Base-by-base conservation (phyloP, 179 eudicot genomes). In the Heliamphora pulchella region DNA sequence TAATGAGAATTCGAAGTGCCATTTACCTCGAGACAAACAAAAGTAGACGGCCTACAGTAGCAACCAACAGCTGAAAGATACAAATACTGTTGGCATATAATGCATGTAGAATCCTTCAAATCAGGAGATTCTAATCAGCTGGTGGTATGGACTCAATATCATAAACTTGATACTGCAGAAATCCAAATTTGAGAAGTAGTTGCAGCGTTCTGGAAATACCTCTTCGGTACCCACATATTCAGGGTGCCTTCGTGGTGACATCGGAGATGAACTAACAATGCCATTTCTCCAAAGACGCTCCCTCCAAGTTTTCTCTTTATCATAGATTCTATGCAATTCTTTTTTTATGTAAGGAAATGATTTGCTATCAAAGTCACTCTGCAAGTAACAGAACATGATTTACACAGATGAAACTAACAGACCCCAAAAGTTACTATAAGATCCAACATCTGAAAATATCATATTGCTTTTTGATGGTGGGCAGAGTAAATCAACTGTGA, bases 51-150 rank as follows among this genome's bases (percentile, higher is more conserved):
- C 81, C 97, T 89, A 87, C 99, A 96, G 81, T 86, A 85, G 87
- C 99, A 96, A 85, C 83, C 90, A 86, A 92, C 92, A 77, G 99
- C 99, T 59, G 99, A 96, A 77, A 96, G 97, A 86, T 91, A 92
- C 87, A 94, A 84, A 82, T 89, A 87, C 78, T 94, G 98, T 82
- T 89, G 94, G 87, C 99, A 96, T 82, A 96, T 96, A 82, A 96
- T 86, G 90, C 99, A 96, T 58, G 87, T 87, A 51, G 94, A 97
- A 83, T 96, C 99, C 99, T 96, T 65, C 90, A 86, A 75, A 86
- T 59, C 75, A 83, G 48, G 41, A 66, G 71, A 76, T 66, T 46
- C 69, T 20, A 50, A 76, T 84, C 84, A 80, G 51, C 59, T 65
- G 14, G 2, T 31, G 62, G 59, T n/a, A 74, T 47, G 77, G 71